Base-by-base conservation (phyloP, 306 rosid species). In the Styphnolobium japonicum region DNA sequence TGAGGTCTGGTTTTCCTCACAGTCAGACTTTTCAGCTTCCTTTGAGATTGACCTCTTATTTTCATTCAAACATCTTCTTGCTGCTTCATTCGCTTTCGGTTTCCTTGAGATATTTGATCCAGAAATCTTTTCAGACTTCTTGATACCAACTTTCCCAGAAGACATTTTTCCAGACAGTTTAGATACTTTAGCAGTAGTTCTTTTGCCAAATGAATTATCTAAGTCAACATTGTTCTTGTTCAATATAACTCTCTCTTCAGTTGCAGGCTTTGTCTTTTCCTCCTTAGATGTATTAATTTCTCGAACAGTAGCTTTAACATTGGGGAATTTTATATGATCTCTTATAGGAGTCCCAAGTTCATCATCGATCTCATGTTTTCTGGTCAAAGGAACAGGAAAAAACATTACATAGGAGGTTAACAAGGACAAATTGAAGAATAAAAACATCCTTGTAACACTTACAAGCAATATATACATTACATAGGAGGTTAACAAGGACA, bases 361-460 rank as follows among this genome's bases (percentile, higher is more conserved):
- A 34, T 84, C 81, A 81, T 90, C 93, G 0, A 95, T 87, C 67
- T 91, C 94, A 67, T 95, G 99, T 67, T 93, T 75, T 79, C 98
- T 94, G 83, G 64, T 73, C 53, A 84, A 80, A 79, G 29, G 18
- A 74, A 76, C 18, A 62, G 70, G 66, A 65, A 67, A 71, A 60
- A 75, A 73, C 31, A 29, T 78, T 46, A 65, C 57, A 6, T 2
- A 74, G 60, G 68, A 81, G 31, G 73, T 36, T 52, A 71, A 66
- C 48, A 51, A 37, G 62, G 65, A 60, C 62, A 78, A 84, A 80
- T 46, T 67, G 78, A 77, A 58, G 56, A 67, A 67, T 70, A 71
- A 79, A 55, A 34, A 16, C 37, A 74, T 10, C 18, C 10, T 63
- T 10, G 4, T 55, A 40, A 67, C 57, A 90, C 98, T 91, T 91